Evolutionary conservation across 768 basidiomycete genomes (phyloP).

Genomic region (Kwoniella sp.): DNA sequence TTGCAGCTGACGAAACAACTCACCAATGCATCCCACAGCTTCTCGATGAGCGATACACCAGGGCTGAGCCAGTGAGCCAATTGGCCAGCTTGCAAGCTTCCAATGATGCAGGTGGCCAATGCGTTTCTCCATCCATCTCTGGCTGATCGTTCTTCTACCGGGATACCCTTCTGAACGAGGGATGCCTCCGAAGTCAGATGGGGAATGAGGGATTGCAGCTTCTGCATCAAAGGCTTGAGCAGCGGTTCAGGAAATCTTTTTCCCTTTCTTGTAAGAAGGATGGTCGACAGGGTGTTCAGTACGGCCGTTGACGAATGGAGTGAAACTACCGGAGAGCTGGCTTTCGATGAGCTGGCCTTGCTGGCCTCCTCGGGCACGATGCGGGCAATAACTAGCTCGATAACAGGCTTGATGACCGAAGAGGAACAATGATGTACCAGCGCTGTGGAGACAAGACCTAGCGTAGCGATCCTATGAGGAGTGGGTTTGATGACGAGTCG

Average conservation of each 20-base stretch:
- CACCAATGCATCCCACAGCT: conserved; percentile 43
- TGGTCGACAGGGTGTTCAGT: conserved; percentile 47
- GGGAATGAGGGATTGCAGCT: conserved; percentile 23
- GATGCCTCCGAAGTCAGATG: conserved; percentile 6
- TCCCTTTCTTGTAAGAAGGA: conserved; percentile 49
- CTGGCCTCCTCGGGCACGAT: conserved; percentile 12
- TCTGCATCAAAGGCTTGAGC: conserved; percentile 41
- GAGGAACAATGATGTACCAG: conserved; percentile 79
- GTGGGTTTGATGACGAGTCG: conserved; percentile 61
- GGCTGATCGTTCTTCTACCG: not conserved
- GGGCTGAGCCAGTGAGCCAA: conserved; percentile 54
- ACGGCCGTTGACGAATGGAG: conserved; percentile 32
- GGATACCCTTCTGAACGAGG: not conserved
- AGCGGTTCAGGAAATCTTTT: conserved; percentile 45
- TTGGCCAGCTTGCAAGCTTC: conserved; percentile 48
- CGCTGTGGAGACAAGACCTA: conserved; percentile 69
- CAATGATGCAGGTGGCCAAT: conserved; percentile 34
- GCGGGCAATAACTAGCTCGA: conserved; percentile 58
- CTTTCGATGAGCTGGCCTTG: conserved; percentile 13
- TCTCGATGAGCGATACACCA: conserved; percentile 44
- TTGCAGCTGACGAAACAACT: conserved; percentile 7
- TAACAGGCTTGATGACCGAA: conserved; percentile 58
- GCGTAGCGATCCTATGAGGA: conserved; percentile 8
- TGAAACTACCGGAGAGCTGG: conserved; percentile 2
- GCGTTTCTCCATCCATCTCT: conserved; percentile 29